These are phyloP conservation scores for Trichosanthes truncata DNA, from an alignment of 306 rosid genomes.

Conservation along the genomic window DNA sequence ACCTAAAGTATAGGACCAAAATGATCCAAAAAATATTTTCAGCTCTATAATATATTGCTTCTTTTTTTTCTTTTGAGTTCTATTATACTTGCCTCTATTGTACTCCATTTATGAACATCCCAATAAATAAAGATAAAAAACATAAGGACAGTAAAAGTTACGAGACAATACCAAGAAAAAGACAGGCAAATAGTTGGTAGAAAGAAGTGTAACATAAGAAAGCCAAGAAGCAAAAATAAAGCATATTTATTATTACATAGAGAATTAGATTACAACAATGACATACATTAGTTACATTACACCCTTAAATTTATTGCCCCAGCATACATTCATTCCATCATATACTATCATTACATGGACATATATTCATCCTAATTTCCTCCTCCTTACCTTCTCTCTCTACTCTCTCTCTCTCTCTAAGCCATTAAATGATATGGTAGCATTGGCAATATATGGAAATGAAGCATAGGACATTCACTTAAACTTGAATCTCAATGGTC, in stretches of 20 bases:
- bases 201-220: too few relatives aligned
- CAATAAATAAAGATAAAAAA: too few relatives aligned
- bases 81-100: too few relatives aligned
- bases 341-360: background rate
- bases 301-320: background rate
- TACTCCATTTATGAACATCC: too few relatives aligned
- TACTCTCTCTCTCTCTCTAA: background rate
- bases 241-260: background rate
- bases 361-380: background rate
- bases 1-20: too few relatives aligned
- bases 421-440: conserved; percentile 1
- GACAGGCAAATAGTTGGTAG: too few relatives aligned
- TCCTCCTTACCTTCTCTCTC: background rate
- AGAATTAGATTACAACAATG: conserved; percentile 4
- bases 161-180: too few relatives aligned
- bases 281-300: background rate
- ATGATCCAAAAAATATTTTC: too few relatives aligned
- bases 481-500: conserved; percentile 56
- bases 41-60: too few relatives aligned
- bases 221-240: background rate
- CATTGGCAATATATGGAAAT: background rate
- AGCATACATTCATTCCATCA: background rate
- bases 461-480: background rate
- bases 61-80: too few relatives aligned
- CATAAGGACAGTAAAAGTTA: too few relatives aligned